These are phyloP conservation scores for Microbotryum saponariae DNA, from an alignment of 1,284 basidiomycete species.

Conservation along the genomic window DNA sequence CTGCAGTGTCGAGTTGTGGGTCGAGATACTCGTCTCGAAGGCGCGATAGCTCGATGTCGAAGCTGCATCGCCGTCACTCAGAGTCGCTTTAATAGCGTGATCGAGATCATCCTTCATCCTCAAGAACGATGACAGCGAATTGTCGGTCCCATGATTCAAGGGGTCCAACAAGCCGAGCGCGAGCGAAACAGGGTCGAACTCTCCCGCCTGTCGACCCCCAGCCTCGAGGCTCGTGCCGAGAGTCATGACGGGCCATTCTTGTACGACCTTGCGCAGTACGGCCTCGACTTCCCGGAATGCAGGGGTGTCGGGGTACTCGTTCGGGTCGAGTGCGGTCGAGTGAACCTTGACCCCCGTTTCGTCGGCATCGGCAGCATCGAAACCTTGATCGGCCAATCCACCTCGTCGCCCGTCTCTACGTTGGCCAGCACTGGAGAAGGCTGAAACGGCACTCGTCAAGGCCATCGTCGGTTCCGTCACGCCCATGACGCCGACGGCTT, in stretches of 20 bases:
- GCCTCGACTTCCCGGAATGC: conserved; percentile 38
- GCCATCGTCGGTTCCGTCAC: conserved; percentile 3
- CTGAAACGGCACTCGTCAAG: conserved; percentile 20
- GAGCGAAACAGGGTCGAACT: conserved; percentile 81
- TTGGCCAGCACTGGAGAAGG: conserved; percentile 23
- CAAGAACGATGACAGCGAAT: conserved; percentile 62
- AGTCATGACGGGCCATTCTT: conserved; percentile 82
- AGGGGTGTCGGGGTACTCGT: conserved; percentile 35
- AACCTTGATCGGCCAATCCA: conserved; percentile 27
- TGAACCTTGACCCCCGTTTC: not conserved
- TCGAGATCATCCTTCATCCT: conserved; percentile 66
- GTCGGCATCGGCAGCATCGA: not conserved
- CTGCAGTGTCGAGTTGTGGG: conserved; percentile 66
- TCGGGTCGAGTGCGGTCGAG: conserved; percentile 8
- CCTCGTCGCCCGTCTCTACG: conserved; percentile 21
- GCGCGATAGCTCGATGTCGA: conserved; percentile 61
- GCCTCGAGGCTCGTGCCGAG: conserved; percentile 46
- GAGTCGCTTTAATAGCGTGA: conserved; percentile 68
- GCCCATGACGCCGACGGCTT: not conserved
- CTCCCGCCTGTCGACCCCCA: conserved; percentile 11
- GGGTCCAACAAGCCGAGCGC: conserved; percentile 76
- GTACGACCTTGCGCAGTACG: conserved; percentile 72
- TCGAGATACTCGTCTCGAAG: conserved; percentile 80
- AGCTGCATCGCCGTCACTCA: conserved; percentile 55
- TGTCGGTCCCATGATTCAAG: conserved; percentile 51